Evolutionary conservation across 345 rosid genomes (phyloP), one percentile per base, ranked within the genome.

Genomic region (Tarenaya hassleriana): DNA sequence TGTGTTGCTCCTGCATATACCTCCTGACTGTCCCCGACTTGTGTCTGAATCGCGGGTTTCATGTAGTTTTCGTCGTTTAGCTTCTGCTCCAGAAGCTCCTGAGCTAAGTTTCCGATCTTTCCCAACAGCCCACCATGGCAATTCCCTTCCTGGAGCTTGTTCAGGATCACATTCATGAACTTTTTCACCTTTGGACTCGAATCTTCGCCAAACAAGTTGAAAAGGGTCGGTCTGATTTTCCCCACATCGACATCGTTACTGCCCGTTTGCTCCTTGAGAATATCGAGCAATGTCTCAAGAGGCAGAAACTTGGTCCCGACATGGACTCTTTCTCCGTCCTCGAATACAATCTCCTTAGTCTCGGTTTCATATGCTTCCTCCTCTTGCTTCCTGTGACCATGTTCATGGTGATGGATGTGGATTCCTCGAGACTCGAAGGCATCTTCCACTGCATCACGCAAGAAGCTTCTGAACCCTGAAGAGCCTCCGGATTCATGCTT

Each of bases 101-200:
- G 92, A 10, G 89, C 94, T 50, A 91, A 73, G 41, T 77, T 77
- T 20, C 85, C 84, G 4, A 81, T 84, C 73, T 73, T 69, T 13
- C 95, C 89, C 56, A 82, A 37, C 62, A 86, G 58, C 32, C 84
- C 83, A 27, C 86, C 80, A 27, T 37, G 52, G 3, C 71, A 63
- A 10, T 60, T 34, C 75, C 68, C 24, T 79, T 81, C 96, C 77
- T 83, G 56, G 76, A 79, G 55, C 77, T 83, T 92, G 63, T 57
- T 60, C 58, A 81, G 32, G 16, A 92, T 51, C 55, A 87, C 74
- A 33, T 87, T 82, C 98, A 92, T 88, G 64, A 92, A 92, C 62
- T 92, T 92, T 47, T 87, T 77, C 75, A 83, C 86, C 64, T 83
- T 87, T 24, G 96, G 92, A 63, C 83, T 81, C 16, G 96, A 50